Evolutionary conservation across 1,284 basidiomycete species (phyloP), one percentile per base, ranked within the genome.

Genomic region (Microbotryum intermedium): DNA sequence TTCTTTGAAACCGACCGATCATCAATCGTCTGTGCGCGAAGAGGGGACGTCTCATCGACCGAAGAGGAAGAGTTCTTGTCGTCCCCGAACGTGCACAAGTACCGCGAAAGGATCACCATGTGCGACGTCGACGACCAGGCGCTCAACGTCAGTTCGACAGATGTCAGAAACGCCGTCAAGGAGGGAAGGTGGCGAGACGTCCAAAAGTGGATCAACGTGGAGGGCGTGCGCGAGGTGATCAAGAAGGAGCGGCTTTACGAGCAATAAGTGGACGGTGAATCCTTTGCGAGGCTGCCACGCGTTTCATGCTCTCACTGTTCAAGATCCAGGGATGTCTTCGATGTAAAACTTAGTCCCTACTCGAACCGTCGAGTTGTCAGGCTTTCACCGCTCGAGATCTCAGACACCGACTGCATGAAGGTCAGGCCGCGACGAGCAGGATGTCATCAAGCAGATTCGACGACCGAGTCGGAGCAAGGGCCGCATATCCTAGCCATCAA

Each of bases 81-180:
- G 1, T 64, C 72, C 0, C 79, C 78, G 1, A 72, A 77, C 46
- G 79, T 83, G 6, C 59, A 58, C 34, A 57, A 61, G 51, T 86
- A 83, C 72, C 73, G 84, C 8, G 72, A 78, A 28, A 70, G 76
- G 28, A 39, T 66, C 26, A 29, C 34, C 16, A n/a, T 67, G 44
- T 55, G 60, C 8, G 63, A 67, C 26, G 39, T 65, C 1, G 79
- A 77, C 0, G 78, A 90, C 23, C 70, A 74, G 26, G 74, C 89
- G 48, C 77, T 85, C 21, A 79, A 76, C 1, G 81, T 84, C 65
- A 90, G 88, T 71, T 90, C 87, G 11, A 90, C 83, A 28, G 77
- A 80, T 47, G 82, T 90, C 9, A 79, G 90, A n/a, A 72, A 75
- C 11, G 77, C 79, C 39, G 75, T 86, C 13, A 69, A 57, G 42